Percentiles rank a stretch among this genome's conserved stretches.
These are phyloP conservation scores for Theileria orientalis DNA, from an alignment of 169 alveolate species.

Conservation along the genomic window DNA sequence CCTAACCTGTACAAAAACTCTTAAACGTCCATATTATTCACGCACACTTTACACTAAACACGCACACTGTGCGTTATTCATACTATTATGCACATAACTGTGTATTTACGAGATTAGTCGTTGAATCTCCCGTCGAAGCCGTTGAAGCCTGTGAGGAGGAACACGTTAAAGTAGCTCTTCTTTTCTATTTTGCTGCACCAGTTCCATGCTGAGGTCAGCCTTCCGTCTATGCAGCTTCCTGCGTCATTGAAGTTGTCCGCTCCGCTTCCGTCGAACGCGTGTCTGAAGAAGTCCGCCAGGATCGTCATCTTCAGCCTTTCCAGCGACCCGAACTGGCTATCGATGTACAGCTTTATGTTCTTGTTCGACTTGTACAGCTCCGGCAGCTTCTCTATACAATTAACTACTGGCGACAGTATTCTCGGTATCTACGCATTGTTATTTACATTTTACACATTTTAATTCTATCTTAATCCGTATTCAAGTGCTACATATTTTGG, in stretches of 20 bases:
- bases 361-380: slow-evolving; percentile 77
- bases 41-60: no score
- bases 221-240: slow-evolving; percentile 93
- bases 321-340: slow-evolving; percentile 84
- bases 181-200: slow-evolving; percentile 90
- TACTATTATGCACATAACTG: no score
- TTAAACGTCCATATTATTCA: no score
- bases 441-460: background rate
- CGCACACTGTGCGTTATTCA: no score
- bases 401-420: slow-evolving; percentile 85
- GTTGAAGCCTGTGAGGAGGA: slow-evolving; percentile 88
- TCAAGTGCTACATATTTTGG: no score
- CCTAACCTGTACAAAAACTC: no score
- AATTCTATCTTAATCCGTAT: background rate
- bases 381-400: slow-evolving; percentile 84
- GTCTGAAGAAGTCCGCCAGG: slow-evolving; percentile 89
- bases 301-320: slow-evolving; percentile 76
- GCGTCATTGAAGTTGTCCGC: slow-evolving; percentile 93
- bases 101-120: slow-evolving; percentile 24
- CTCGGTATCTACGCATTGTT: slow-evolving; percentile 83
- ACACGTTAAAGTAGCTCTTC: slow-evolving; percentile 87
- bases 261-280: slow-evolving; percentile 93
- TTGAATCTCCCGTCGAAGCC: slow-evolving; percentile 88
- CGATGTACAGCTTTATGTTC: slow-evolving; percentile 77
- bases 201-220: slow-evolving; percentile 92